Percentiles rank a stretch among this genome's conserved stretches.
Conservation (phyloP, 345 rosid genomes). For the Viola odorata region DNA sequence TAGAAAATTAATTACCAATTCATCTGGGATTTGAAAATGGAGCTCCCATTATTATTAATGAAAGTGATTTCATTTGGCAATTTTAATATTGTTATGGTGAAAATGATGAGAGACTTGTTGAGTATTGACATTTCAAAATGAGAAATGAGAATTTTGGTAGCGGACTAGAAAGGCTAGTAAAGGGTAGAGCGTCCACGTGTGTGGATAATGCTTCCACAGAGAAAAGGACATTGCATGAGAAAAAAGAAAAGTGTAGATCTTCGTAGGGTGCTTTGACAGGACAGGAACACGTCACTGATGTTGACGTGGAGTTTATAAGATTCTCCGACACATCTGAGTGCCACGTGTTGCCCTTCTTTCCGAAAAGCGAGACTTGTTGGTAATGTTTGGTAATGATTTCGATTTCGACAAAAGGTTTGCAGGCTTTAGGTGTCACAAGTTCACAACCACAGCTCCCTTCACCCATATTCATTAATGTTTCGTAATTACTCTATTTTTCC, state of each 20-base stretch:
- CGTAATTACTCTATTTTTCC: no score
- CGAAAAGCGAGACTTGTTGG: not conserved
- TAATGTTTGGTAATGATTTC: not conserved
- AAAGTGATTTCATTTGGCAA: no score
- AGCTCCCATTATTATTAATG: no score
- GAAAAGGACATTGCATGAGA: not conserved
- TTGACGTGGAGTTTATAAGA: slow-evolving; percentile 7
- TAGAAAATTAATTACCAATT: no score
- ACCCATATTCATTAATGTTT: not conserved
- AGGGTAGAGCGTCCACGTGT: not conserved
- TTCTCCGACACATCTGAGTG: slow-evolving; percentile 6
- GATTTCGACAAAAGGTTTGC: not conserved
- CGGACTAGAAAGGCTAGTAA: not conserved
- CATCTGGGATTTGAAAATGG: no score
- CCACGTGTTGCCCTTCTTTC: slow-evolving; percentile 3
- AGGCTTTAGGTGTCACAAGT: not conserved
- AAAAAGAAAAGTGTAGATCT: not conserved
- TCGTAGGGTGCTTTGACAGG: not conserved
- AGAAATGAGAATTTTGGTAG: not conserved
- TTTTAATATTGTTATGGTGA: no score
- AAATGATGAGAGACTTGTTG: no score
- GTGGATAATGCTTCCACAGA: not conserved
- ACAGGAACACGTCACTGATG: slow-evolving; percentile 15
- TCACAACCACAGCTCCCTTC: no score
- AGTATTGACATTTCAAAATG: no score